Percentiles rank a stretch among this genome's conserved stretches.
Conservation (phyloP, 805 yeast species). For the Candida wancherniae region DNA sequence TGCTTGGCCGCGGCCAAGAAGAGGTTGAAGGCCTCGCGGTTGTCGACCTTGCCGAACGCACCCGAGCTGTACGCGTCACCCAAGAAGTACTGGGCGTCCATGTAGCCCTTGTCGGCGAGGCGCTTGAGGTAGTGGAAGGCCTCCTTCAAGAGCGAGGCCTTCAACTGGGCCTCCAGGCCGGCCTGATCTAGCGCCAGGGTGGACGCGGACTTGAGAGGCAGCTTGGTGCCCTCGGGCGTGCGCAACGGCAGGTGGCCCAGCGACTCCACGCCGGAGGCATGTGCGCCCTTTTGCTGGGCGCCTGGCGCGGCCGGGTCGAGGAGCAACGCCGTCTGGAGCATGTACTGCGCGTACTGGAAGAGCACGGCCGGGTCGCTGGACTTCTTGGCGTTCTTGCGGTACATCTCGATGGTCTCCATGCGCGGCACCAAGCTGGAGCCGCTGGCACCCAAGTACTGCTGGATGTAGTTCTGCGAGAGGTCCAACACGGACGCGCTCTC, state of each 20-base stretch:
- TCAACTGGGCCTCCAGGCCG: constrained; percentile 27
- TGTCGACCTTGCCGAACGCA: constrained; percentile 73
- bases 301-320: constrained; percentile 4
- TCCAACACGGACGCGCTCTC: constrained; percentile 41
- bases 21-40: constrained; percentile 66
- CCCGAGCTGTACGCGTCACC: constrained; percentile 91
- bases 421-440: constrained; percentile 59
- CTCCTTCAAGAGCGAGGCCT: constrained; percentile 64
- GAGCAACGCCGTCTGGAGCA: constrained; percentile 73
- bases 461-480: constrained; percentile 47
- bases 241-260: constrained; percentile 1
- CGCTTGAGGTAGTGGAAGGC: constrained; percentile 66
- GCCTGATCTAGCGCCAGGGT: constrained; percentile 4
- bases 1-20: constrained; percentile 92
- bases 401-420: constrained; percentile 79
- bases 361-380: constrained; percentile 82
- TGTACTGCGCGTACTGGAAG: constrained; percentile 86
- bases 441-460: constrained; percentile 49
- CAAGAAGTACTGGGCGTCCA: constrained; percentile 86
- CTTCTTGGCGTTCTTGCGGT: constrained; percentile 78
- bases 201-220: constrained; percentile 3
- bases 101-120: constrained; percentile 72
- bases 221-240: neutral
- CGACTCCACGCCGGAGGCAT: constrained; percentile 1
- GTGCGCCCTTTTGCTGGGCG: neutral